Conservation (phyloP, 139 green algal genomes). For the Chlamydomonas sphaeroides region DNA sequence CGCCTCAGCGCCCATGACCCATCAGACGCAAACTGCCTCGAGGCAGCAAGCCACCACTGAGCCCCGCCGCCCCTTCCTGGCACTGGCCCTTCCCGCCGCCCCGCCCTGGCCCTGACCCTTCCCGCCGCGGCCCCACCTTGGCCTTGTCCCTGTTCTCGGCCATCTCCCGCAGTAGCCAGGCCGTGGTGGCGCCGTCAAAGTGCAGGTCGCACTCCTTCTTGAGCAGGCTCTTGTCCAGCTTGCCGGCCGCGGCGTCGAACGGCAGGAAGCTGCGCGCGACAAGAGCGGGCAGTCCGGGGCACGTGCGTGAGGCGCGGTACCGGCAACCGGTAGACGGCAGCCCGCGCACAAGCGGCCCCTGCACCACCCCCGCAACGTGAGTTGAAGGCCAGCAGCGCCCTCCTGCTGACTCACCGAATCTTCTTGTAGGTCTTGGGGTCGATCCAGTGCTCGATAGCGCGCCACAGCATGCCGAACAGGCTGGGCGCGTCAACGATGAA, state of each 20-base stretch:
- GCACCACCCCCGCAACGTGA: too few relatives aligned
- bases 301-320: too few relatives aligned
- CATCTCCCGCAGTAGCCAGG: slow-evolving; percentile 79
- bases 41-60: too few relatives aligned
- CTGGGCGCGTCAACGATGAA: slow-evolving; percentile 73
- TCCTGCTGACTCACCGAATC: slow-evolving; percentile 62
- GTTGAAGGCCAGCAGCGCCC: background rate
- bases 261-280: slow-evolving; percentile 44
- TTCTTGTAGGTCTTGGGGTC: slow-evolving; percentile 80
- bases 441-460: slow-evolving; percentile 64
- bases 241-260: slow-evolving; percentile 57
- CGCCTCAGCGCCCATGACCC: too few relatives aligned
- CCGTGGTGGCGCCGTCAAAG: slow-evolving; percentile 58
- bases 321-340: too few relatives aligned
- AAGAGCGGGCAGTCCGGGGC: too few relatives aligned
- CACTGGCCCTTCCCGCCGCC: too few relatives aligned
- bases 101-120: too few relatives aligned
- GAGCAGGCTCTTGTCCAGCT: slow-evolving; percentile 44
- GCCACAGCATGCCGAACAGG: slow-evolving; percentile 78
- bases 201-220: slow-evolving; percentile 45
- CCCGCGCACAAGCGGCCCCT: too few relatives aligned
- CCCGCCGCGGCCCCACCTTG: slow-evolving; percentile 29
- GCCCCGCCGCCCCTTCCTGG: too few relatives aligned
- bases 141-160: slow-evolving; percentile 72
- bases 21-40: too few relatives aligned